A percentile compares a stretch with the other conserved stretches of the same genome.
These are phyloP conservation scores for Asterophora lycoperdoides DNA, from an alignment of 768 basidiomycete species.

Conservation along the genomic window DNA sequence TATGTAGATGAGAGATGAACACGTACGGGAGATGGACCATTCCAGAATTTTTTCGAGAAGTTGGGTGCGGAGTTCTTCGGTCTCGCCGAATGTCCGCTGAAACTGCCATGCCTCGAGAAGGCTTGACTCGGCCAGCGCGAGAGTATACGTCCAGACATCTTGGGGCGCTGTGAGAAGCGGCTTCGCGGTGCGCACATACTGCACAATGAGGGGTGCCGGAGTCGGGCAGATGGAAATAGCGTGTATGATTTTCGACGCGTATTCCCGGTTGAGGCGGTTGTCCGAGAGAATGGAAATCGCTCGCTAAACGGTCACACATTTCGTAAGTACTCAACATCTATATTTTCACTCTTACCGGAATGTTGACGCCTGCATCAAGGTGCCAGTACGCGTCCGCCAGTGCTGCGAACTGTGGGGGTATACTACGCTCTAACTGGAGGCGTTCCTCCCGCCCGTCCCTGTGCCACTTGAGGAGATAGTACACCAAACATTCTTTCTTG, in stretches of 20 bases:
- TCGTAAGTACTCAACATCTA: neutral
- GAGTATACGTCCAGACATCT: conserved; percentile 65
- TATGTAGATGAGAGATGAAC: neutral
- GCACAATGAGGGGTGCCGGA: conserved; percentile 54
- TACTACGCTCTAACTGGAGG: conserved; percentile 50
- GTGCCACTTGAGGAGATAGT: conserved; percentile 79
- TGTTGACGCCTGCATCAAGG: conserved; percentile 64
- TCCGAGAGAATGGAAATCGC: conserved; percentile 74
- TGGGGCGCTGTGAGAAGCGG: conserved; percentile 64
- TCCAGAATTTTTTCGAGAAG: conserved; percentile 57
- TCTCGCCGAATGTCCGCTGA: conserved; percentile 66
- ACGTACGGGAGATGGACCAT: conserved; percentile 70
- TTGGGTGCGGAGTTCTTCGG: conserved; percentile 45
- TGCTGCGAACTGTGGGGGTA: conserved; percentile 71
- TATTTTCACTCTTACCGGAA: conserved; percentile 49
- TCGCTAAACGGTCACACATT: conserved; percentile 34
- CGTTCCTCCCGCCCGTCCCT: conserved; percentile 54
- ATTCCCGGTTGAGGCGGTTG: conserved; percentile 68
- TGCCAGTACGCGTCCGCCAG: conserved; percentile 86
- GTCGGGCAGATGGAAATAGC: conserved; percentile 51
- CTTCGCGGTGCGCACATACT: conserved; percentile 73
- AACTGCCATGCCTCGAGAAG: conserved; percentile 74
- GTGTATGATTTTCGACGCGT: conserved; percentile 72
- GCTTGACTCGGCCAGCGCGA: conserved; percentile 62
- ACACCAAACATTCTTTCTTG: conserved; percentile 78